Evolutionary conservation across 345 rosid genomes (phyloP).

Genomic region (Psidium guajava): DNA sequence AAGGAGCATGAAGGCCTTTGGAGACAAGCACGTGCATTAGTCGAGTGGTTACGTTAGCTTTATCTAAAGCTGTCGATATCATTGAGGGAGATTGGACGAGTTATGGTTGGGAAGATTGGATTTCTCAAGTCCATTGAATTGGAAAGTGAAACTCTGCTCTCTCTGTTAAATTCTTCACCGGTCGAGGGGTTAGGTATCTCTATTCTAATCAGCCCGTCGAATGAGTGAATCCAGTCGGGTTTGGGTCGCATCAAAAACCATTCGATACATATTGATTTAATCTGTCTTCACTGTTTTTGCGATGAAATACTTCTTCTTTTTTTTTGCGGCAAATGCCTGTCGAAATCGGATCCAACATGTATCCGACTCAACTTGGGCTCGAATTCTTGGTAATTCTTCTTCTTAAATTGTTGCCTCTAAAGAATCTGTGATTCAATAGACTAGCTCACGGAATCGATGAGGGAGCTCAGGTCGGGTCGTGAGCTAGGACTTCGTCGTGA

Average conservation of each 20-base stretch:
- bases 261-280: too few species aligned
- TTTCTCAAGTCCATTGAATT: background rate
- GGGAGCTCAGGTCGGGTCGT: background rate
- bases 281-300: background rate
- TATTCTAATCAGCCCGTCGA: too few species aligned
- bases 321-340: background rate
- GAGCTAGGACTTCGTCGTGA: background rate
- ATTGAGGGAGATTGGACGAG: background rate
- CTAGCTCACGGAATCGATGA: accelerated
- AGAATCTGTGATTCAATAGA: background rate
- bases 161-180: background rate
- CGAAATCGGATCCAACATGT: background rate
- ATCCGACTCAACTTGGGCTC: accelerated
- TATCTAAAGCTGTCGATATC: background rate
- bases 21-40: background rate
- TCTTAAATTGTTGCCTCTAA: background rate
- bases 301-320: background rate
- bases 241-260: too few species aligned
- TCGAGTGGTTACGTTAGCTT: background rate
- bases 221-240: too few species aligned
- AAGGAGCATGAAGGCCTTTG: background rate
- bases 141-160: background rate
- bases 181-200: background rate
- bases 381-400: background rate
- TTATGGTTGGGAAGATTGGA: background rate